Percentiles rank a stretch among this genome's conserved stretches.
phyloP scores from a whole-genome alignment of 495 filamentous ascomycete species.

The Penicillium soppii region DNA sequence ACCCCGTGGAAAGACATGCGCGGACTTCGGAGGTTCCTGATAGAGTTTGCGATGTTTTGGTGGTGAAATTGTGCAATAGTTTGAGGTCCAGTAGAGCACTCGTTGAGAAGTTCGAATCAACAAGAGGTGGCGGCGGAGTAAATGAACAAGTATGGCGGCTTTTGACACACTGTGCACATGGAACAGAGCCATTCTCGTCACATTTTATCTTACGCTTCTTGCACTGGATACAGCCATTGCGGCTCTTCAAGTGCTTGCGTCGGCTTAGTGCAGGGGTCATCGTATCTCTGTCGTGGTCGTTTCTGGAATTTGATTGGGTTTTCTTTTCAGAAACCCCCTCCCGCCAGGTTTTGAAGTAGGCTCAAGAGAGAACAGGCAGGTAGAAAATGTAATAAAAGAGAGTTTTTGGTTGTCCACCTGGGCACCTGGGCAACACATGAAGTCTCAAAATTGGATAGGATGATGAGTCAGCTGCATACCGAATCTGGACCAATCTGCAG shows the following conservation, averaged over 20 bases:
- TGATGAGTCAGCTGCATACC: neutral
- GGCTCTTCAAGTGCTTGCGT: constrained; percentile 1
- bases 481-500: neutral
- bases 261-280: neutral
- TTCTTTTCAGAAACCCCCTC: neutral
- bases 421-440: too few species aligned
- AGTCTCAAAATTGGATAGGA: neutral
- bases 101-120: neutral
- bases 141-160: neutral
- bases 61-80: neutral
- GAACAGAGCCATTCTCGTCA: neutral
- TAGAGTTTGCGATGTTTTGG: neutral
- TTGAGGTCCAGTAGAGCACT: neutral
- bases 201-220: constrained; percentile 1
- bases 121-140: neutral
- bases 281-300: neutral
- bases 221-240: neutral
- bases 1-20: neutral
- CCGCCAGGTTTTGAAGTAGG: neutral
- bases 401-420: too few species aligned
- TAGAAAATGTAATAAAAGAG: too few species aligned
- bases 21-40: neutral
- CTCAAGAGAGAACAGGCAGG: too few species aligned
- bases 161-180: neutral
- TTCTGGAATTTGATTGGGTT: neutral